Base-by-base conservation (phyloP, 495 filamentous ascomycete species). In the Daldinia bambusicola region DNA sequence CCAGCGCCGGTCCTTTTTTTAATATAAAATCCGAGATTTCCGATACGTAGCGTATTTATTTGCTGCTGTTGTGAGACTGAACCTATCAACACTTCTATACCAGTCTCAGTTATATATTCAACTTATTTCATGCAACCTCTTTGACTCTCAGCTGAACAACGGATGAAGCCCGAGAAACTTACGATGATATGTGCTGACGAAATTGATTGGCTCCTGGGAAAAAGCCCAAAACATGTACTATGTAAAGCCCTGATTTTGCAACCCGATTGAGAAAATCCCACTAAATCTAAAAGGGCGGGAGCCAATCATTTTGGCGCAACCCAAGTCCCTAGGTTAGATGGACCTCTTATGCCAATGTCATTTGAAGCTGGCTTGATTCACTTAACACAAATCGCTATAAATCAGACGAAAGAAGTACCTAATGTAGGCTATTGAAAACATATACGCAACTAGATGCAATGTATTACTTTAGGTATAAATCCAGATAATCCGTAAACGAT, bases 211-310 rank as follows among this genome's bases (percentile, higher is more conserved):
- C 43, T 48, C 36, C 30, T 18, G 20, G 41, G 30, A 66, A 8
- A 6, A 14, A 58, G 22, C 7, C 38, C 50, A 57, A 43, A 13
- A n/a, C n/a, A n/a, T n/a, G n/a, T n/a, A n/a, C n/a, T 14, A 51
- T 9, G 30, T n/a, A 52, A 22, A n/a, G 32, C 36, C 43, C 30
- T 48, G 55, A 55, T 13, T 55, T 70, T 61, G 18, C 14, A 61
- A 26, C 26, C 31, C 34, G 14, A 30, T 32, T 18, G 50, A 64
- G 61, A 70, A 62, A 71, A 66, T 66, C 55, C 61, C 48, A 58
- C 68, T 71, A 62, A 62, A 48, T 10, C 18, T 2, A 48, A 63
- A 63, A 40, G 13, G 37, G 67, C 51, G 69, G 69, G 58, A 71
- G 32, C 69, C 69, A 71, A 71, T 71, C 69, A 67, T 34, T 16